Percentiles rank a stretch among this genome's conserved stretches.
phyloP scores from a whole-genome alignment of 805 yeast genomes.

The Candida khao-thaluensis region DNA sequence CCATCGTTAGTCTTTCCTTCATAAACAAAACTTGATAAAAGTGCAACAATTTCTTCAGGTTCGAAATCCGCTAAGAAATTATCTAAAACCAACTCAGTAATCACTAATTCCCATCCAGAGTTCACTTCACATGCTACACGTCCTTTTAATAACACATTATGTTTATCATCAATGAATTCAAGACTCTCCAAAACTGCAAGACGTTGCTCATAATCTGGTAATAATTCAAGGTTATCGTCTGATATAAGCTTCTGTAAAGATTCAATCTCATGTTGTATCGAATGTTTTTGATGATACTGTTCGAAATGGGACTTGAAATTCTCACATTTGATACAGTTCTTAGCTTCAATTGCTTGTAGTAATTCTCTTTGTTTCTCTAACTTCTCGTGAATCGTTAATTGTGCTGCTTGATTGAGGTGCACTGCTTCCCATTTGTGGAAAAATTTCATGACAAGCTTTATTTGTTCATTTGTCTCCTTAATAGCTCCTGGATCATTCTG shows the following conservation, averaged over 20 bases:
- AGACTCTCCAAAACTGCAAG: slow-evolving; percentile 71
- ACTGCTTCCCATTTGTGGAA: slow-evolving; percentile 46
- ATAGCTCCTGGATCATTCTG: slow-evolving; percentile 37
- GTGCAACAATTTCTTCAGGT: slow-evolving; percentile 95
- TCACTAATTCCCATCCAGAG: slow-evolving; percentile 84
- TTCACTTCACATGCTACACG: slow-evolving; percentile 88
- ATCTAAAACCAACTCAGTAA: slow-evolving; percentile 87
- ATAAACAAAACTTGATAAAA: slow-evolving; percentile 87
- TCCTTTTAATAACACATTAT: slow-evolving; percentile 84
- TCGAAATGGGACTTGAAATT: slow-evolving; percentile 46
- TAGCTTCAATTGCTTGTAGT: slow-evolving; percentile 25
- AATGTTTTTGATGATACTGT: slow-evolving; percentile 45
- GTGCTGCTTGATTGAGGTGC: slow-evolving; percentile 34
- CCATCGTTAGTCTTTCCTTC: slow-evolving; percentile 74
- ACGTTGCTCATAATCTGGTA: slow-evolving; percentile 94
- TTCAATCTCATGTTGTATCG: slow-evolving; percentile 50
- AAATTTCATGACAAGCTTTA: slow-evolving; percentile 32
- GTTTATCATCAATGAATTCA: slow-evolving; percentile 73
- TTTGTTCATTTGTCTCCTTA: slow-evolving; percentile 32
- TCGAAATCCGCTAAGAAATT: slow-evolving; percentile 91
- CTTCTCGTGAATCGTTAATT: slow-evolving; percentile 36
- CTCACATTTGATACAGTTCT: slow-evolving; percentile 33
- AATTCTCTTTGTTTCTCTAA: slow-evolving; percentile 37
- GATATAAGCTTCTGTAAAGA: slow-evolving; percentile 63
- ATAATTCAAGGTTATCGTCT: slow-evolving; percentile 82